Conservation (phyloP, 169 alveolate species). For the Miamiensis avidus region DNA sequence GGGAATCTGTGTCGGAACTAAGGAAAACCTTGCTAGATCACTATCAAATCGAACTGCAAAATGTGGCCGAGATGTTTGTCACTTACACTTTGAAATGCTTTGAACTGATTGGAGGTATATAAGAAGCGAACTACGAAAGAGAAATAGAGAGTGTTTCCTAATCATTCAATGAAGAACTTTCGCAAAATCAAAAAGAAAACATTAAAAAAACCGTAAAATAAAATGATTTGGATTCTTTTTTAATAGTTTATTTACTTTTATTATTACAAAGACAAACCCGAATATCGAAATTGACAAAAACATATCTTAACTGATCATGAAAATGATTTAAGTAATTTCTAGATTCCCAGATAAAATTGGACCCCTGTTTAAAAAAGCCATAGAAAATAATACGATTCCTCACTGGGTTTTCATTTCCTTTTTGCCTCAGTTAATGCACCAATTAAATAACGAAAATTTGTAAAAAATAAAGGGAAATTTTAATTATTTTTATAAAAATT, state of each 20-base stretch:
- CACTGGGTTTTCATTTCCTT: conserved; percentile 74
- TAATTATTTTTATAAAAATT: no score
- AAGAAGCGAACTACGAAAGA: neutral
- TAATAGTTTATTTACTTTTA: neutral
- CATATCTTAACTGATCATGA: conserved; percentile 20
- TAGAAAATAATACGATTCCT: conserved; percentile 53
- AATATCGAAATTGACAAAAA: conserved; percentile 7
- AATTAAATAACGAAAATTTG: conserved; percentile 48
- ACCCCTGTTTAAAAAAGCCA: conserved; percentile 55
- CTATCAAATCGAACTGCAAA: neutral
- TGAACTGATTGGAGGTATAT: conserved; percentile 7
- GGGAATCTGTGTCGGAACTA: neutral
- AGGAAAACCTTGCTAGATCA: neutral
- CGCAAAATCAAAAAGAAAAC: neutral
- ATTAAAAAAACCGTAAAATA: no score
- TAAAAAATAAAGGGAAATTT: no score
- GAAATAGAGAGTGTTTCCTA: neutral
- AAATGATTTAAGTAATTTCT: conserved; percentile 70
- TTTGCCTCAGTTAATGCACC: conserved; percentile 61
- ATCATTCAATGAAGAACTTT: neutral
- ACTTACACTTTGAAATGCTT: conserved; percentile 13
- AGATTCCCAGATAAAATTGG: conserved; percentile 58
- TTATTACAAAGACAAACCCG: neutral
- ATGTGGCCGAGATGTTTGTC: conserved; percentile 9
- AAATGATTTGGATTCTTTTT: no score